Evolutionary conservation across 768 basidiomycete species (phyloP), one percentile per base, ranked within the genome.

Genomic region (Pholiota conissans): DNA sequence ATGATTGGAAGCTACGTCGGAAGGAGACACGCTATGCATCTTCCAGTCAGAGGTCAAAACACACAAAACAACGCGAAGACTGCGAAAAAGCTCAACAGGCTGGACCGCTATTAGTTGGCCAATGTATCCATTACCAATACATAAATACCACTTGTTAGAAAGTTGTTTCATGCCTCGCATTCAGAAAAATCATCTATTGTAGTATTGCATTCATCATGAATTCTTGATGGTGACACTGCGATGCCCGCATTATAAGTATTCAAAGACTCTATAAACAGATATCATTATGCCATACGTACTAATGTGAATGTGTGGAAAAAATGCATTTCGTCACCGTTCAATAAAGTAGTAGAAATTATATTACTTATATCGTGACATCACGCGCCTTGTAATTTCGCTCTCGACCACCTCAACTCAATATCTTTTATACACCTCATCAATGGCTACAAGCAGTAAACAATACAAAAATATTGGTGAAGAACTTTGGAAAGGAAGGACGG

Each of bases 1-100:
- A 90, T 90, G 82, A 94, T 98, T 72, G 96, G 96, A 48, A 93
- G 90, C 63, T 95, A 96, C 72, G 85, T 93, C 50, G 97, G 97
- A 49, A 85, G 86, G 78, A 79, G 95, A 72, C 96, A 98, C 71
- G 93, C 93, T 7, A 93, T 95, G 87, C 85, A 87, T 57, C 73
- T 96, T 45, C 96, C 96, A 3, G 96, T 98, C 59, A 83, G 96
- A 71, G 96, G 96, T 56, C 96, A 98, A 74, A 89, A 89, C 55
- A 98, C 95, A 3, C 88, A 87, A 72, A 88, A 83, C 54, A 98
- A 98, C 68, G 94, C 93, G 52, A 85, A 80, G 74, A 96, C 93
- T 45, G 96, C 96, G 30, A 89, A 76, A 74, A 94, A 87, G 73
- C 85, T 98, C 74, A 98, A 98, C 79, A 82, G 84, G 68, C 74